Percentiles rank a stretch among this genome's conserved stretches.
These are phyloP conservation scores for Saturnispora besseyi DNA, from an alignment of 805 yeast species.

Conservation along the genomic window DNA sequence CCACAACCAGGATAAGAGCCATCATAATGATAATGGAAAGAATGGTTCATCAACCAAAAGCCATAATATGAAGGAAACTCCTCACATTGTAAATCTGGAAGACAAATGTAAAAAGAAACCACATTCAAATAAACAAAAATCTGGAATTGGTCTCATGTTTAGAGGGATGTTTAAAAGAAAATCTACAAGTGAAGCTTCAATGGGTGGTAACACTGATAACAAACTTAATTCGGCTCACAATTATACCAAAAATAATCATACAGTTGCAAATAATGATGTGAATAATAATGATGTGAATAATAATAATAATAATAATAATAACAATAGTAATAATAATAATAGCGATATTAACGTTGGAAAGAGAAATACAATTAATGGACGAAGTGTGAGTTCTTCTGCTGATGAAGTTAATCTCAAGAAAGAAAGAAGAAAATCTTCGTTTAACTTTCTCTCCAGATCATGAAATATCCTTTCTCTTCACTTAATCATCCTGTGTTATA, in stretches of 20 bases:
- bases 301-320: background rate
- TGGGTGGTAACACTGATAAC: background rate
- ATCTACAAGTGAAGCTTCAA: background rate
- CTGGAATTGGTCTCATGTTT: conserved; percentile 6
- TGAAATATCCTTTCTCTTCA: background rate
- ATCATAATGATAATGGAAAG: background rate
- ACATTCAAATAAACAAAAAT: background rate
- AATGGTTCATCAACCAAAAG: background rate
- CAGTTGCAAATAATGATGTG: background rate
- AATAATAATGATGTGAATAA: too few relatives aligned
- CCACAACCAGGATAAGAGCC: background rate
- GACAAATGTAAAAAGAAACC: background rate
- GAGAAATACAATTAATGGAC: background rate
- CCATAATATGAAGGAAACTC: background rate
- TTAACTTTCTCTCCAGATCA: background rate
- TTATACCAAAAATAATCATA: background rate
- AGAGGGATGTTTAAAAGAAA: conserved; percentile 7
- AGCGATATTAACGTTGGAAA: background rate
- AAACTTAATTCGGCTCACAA: background rate
- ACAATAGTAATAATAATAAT: background rate
- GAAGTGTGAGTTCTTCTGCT: background rate
- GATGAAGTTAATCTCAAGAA: background rate
- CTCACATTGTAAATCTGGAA: background rate
- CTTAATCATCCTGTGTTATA: too few relatives aligned
- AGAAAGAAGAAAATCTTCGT: conserved; percentile 5